Conservation (phyloP, 441 rosid species). For the Mallotus repandus region DNA sequence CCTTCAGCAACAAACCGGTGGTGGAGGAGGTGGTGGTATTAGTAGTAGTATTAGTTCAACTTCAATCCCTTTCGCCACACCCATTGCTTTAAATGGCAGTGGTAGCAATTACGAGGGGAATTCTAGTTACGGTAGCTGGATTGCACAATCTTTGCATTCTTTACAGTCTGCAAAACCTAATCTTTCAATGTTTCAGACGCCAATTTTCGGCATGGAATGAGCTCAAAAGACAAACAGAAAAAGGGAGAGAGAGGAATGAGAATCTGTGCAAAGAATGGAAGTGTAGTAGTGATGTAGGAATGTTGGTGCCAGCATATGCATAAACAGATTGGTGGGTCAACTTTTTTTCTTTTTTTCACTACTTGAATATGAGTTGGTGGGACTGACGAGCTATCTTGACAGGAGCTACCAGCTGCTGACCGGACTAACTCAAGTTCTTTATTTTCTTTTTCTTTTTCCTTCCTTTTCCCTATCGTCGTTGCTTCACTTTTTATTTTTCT, state of each 20-base stretch:
- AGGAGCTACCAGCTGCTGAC: constrained; percentile 29
- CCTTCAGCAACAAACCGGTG: constrained; percentile 32
- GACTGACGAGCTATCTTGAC: constrained; percentile 5
- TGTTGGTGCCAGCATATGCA: constrained; percentile 2
- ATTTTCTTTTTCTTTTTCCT: not conserved
- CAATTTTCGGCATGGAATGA: constrained; percentile 91
- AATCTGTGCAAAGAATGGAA: too few relatives aligned
- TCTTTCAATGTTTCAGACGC: constrained; percentile 73
- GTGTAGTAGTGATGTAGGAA: not conserved
- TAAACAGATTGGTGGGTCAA: constrained; percentile 26
- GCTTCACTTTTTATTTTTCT: not conserved
- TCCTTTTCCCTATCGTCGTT: not conserved
- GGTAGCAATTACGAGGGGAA: constrained; percentile 40
- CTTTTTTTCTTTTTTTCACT: not conserved
- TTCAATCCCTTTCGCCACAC: constrained; percentile 46
- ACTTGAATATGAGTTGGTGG: constrained; percentile 14
- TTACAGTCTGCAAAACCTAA: constrained; percentile 62
- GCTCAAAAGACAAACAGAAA: constrained; percentile 34
- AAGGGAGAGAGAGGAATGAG: not conserved
- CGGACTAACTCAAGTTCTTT: constrained; percentile 38
- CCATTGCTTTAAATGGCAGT: constrained; percentile 28
- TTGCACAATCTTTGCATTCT: constrained; percentile 44
- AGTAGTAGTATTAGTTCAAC: constrained; percentile 19
- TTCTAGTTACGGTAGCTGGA: constrained; percentile 47
- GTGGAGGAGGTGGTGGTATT: constrained; percentile 11